Evolutionary conservation across 768 basidiomycete genomes (phyloP), one percentile per base, ranked within the genome.

Genomic region (Tylopilus cervinicoccineus): DNA sequence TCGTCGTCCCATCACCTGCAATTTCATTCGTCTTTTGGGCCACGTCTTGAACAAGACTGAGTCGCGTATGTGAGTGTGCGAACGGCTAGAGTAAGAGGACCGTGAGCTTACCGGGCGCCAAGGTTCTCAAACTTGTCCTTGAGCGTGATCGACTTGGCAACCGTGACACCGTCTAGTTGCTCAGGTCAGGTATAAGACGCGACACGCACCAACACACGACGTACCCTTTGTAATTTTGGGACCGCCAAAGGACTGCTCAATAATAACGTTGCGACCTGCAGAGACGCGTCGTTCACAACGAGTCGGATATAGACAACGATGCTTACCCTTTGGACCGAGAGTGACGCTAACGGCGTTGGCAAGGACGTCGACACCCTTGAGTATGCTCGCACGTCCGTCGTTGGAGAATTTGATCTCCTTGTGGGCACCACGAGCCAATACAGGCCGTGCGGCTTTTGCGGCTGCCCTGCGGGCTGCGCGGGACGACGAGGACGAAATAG

Each of bases 71-170:
- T 60, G 14, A 62, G 56, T 28, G 24, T 36, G 33, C 39, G 32
- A 39, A 53, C 3, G 16, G 27, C 5, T 8, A 9, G 9, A 5
- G 2, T 7, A 31, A 23, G 38, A n/a, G 52, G 1, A 33, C 3
- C 7, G 12, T n/a, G 10, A 8, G 67, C 84, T 58, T 71, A 94
- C 92, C 93, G 88, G 63, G 94, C 93, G 64, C 94, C 93, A 48
- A 98, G 88, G 77, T 97, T 97, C 78, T 97, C 92, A 64, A 98
- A 97, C 72, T 94, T 96, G 82, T 97, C 93, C 73, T 97, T 84
- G 60, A 98, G 80, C 6, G 83, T 76, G 58, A 99, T 92, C 31
- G 92, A 76, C 76, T 97, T 99, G 83, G 95, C 95, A 32, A 98
- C 95, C 23, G 93, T 95, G 17, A 96, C 95, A 83, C 94, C 95